Evolutionary conservation across 257 asterid species (phyloP), one percentile per base, ranked within the genome.

Genomic region (Petunia secreta): DNA sequence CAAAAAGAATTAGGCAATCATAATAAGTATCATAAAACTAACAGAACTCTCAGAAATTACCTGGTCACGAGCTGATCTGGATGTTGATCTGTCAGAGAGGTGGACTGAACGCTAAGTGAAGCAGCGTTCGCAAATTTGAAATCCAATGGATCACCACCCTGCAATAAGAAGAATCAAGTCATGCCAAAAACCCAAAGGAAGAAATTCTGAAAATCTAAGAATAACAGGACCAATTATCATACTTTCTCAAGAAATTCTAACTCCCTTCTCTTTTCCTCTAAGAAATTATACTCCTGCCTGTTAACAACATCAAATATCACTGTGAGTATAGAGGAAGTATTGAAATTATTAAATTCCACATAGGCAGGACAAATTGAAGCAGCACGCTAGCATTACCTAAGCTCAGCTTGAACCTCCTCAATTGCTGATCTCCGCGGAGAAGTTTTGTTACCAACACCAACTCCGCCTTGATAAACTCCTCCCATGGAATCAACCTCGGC

Each of bases 401-500:
- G 91, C 89, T 94, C 92, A 50, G 92, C 91, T 82, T 92, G 91
- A 91, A 87, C 96, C 84, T 90, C 88, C 81, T 91, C 94, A 75
- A 92, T 87, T 82, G 91, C 91, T 81, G 87, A 88, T 81, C 81
- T 83, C 75, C 79, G 86, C 60, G 91, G 90, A 88, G 98, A 90
- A 86, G 92, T 84, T 84, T 83, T 90, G 80, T 85, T 89, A 66
- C 86, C 92, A 88, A 86, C 82, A 82, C 91, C 90, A 87, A 88
- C 94, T 88, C 92, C 93, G 40, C 91, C 92, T 84, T 89, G 96
- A 87, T 89, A 87, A 87, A 89, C 94, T 77, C 94, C 97, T 80
- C 94, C 98, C 98, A 94, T 94, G 83, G 95, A 93, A 90, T 89
- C 97, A 87, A 88, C 92, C 85, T 90, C 94, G 86, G 97, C 93